Evolutionary conservation across 345 rosid genomes (phyloP), one percentile per base, ranked within the genome.

Genomic region (Combretum micranthum): DNA sequence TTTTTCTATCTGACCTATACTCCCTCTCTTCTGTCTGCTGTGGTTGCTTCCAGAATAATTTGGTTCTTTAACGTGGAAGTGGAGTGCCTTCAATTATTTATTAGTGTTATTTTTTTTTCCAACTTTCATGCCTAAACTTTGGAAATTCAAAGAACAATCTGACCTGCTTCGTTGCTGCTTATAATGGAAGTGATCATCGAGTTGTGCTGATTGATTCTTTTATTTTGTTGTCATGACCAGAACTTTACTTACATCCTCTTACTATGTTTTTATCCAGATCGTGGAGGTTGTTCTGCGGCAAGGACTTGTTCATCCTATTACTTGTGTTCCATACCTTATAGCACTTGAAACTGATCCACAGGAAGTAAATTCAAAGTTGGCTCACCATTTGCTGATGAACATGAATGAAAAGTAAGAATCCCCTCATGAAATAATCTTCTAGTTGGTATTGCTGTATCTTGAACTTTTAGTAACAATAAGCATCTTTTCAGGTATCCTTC

Each of bases 271-370:
- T 22, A 22, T 69, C 82, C 88, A 94, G 99, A 94, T 94, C 66
- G 97, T 94, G 72, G 99, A 94, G 76, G 74, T 94, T 44, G 99
- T 85, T 54, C 80, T 94, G 51, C 96, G 96, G 42, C 99, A 94
- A 75, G 99, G 99, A 70, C 96, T 94, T 66, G 97, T 94, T 64
- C 99, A 94, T 80, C 97, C 99, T 65, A 94, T 94, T 54, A 94
- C 97, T 42, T 94, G 97, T 72, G 99, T 94, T 67, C 97, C 99
- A 18, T 78, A 87, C 76, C 84, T 94, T 71, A 90, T 94, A 77
- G 99, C 99, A 55, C 94, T 94, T 42, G 99, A 94, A 81, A 82
- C 96, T 50, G 99, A 94, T 84, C 99, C 93, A 53, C 83, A 66
- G 61, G 99, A 94, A 68, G 76, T 69, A 54, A 94, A 94, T 80